Percentiles rank a stretch among this genome's conserved stretches.
These are phyloP conservation scores for Rubus idaeus DNA, from an alignment of 306 rosid species.

Conservation along the genomic window DNA sequence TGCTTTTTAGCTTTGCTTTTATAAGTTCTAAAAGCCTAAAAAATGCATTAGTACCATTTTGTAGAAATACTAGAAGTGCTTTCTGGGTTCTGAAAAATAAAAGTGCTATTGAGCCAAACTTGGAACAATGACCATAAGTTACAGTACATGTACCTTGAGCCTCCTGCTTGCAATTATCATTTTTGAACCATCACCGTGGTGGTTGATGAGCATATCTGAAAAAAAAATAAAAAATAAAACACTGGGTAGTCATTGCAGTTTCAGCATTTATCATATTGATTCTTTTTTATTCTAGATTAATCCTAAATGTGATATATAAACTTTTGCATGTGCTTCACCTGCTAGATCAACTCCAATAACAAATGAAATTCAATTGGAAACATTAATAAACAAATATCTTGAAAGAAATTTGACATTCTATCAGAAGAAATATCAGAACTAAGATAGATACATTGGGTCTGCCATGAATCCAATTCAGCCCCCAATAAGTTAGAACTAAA, in stretches of 20 bases:
- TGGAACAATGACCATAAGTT: constrained; percentile 9
- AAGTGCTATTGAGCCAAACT: background rate
- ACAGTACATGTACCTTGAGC: constrained; percentile 55
- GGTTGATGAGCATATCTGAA: constrained; percentile 34
- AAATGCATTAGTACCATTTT: background rate
- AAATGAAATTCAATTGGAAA: background rate
- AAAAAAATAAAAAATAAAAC: background rate
- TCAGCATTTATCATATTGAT: background rate
- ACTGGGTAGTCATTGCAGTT: background rate
- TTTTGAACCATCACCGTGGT: constrained; percentile 28
- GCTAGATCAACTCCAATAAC: background rate
- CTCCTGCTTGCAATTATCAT: constrained; percentile 39
- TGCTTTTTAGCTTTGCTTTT: background rate
- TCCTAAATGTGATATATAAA: background rate
- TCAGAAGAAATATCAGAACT: background rate
- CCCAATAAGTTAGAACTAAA: background rate
- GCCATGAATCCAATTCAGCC: background rate
- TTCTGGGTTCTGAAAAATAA: background rate
- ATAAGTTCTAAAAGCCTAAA: background rate
- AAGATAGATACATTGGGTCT: background rate
- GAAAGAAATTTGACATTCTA: background rate
- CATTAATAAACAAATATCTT: background rate
- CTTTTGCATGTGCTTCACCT: background rate
- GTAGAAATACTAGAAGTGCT: background rate
- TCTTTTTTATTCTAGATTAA: background rate